A percentile compares a stretch with the other conserved stretches of the same genome.
These are phyloP conservation scores for Mucuna pruriens DNA, from an alignment of 306 rosid species.

Conservation along the genomic window DNA sequence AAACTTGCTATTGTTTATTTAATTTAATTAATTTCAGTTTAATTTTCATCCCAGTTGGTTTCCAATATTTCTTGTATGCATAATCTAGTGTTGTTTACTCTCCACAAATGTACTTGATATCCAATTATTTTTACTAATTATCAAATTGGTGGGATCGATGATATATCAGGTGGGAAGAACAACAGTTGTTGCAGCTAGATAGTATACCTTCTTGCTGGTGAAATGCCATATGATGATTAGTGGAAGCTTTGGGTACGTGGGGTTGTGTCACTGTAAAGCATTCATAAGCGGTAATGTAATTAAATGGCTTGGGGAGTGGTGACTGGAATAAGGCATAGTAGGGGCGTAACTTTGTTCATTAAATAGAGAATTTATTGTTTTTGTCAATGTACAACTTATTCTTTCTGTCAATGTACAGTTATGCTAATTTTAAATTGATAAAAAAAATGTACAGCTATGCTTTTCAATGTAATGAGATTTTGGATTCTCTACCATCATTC, in stretches of 20 bases:
- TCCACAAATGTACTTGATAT: not conserved
- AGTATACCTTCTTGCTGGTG: slow-evolving; percentile 37
- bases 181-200: slow-evolving; percentile 66
- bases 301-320: slow-evolving; percentile 14
- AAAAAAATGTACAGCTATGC: too few species aligned
- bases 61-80: too few species aligned
- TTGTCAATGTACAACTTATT: too few species aligned
- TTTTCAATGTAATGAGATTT: slow-evolving; percentile 33
- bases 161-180: slow-evolving; percentile 85
- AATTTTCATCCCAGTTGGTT: too few species aligned
- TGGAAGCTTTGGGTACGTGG: not conserved
- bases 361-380: slow-evolving; percentile 27
- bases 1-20: too few species aligned
- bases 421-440: too few species aligned
- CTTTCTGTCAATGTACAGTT: too few species aligned
- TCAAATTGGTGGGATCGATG: slow-evolving; percentile 42
- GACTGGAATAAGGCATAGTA: not conserved
- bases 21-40: too few species aligned
- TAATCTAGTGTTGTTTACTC: too few species aligned
- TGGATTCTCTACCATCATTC: not conserved
- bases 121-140: not conserved
- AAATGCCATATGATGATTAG: not conserved
- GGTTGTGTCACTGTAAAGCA: not conserved
- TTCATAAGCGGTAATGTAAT: slow-evolving; percentile 36
- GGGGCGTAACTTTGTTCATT: slow-evolving; percentile 15